phyloP scores from a whole-genome alignment of 495 filamentous ascomycete species.

The Penicillium cataractarum region DNA sequence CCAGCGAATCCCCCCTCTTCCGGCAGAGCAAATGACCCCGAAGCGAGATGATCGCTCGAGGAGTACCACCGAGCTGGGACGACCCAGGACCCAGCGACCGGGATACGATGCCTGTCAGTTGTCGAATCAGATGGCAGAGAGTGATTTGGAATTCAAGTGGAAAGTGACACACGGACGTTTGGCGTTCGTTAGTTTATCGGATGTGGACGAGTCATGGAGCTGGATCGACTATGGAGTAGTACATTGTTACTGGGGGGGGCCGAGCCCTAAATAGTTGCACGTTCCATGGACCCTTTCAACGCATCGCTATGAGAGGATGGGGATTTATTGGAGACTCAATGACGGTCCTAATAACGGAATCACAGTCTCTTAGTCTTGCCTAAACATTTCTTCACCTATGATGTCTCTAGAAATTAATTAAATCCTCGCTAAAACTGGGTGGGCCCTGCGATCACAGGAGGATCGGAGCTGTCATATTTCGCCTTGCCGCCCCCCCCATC shows the following conservation, averaged over 20 bases:
- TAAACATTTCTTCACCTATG: not conserved
- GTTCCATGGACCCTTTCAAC: slow-evolving; percentile 10
- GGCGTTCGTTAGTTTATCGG: slow-evolving; percentile 9
- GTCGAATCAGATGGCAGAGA: slow-evolving; percentile 24
- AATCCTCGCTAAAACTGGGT: not conserved
- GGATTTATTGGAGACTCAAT: not conserved
- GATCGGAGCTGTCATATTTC: slow-evolving; percentile 50
- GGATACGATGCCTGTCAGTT: slow-evolving; percentile 43
- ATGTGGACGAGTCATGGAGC: slow-evolving; percentile 25
- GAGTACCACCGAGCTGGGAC: slow-evolving; percentile 40
- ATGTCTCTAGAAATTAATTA: not conserved
- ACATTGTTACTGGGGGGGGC: slow-evolving; percentile 12
- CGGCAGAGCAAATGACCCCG: not conserved
- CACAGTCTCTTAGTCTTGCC: too few species aligned
- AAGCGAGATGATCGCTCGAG: slow-evolving; percentile 36
- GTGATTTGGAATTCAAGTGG: slow-evolving; percentile 30
- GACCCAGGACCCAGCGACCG: slow-evolving; percentile 38
- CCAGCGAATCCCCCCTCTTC: slow-evolving; percentile 8
- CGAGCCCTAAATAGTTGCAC: slow-evolving; percentile 23
- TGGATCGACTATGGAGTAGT: not conserved
- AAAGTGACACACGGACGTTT: slow-evolving; percentile 30
- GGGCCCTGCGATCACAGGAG: not conserved
- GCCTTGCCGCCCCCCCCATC: slow-evolving; percentile 25
- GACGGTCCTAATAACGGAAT: too few species aligned
- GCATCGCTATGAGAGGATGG: not conserved